These are phyloP conservation scores for Lipomyces mesembrius DNA, from an alignment of 805 yeast species.

Conservation along the genomic window DNA sequence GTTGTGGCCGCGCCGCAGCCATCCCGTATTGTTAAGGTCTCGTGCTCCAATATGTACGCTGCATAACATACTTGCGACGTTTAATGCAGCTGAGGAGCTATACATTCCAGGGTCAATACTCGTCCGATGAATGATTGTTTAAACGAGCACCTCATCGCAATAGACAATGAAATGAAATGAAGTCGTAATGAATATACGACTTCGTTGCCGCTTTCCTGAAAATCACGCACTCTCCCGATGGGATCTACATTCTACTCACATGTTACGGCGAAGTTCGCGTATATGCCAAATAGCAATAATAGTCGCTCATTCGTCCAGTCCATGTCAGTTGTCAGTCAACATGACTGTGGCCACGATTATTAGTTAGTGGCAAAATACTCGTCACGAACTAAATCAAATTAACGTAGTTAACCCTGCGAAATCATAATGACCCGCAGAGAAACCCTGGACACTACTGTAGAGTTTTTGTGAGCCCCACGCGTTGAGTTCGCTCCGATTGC, in stretches of 20 bases:
- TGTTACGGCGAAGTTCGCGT: too few species aligned
- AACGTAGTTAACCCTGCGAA: neutral
- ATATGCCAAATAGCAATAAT: neutral
- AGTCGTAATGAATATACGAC: neutral
- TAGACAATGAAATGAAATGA: too few species aligned
- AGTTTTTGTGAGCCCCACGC: neutral
- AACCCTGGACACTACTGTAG: neutral
- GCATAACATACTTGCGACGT: neutral
- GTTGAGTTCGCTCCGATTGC: neutral
- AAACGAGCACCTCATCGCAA: neutral
- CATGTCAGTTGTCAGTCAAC: neutral
- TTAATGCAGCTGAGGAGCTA: too few species aligned
- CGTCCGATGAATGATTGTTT: neutral
- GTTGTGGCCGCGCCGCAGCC: slow-evolving; percentile 1
- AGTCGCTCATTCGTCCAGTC: neutral
- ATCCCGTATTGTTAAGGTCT: neutral
- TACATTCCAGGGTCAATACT: neutral
- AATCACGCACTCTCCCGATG: neutral
- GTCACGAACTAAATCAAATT: too few species aligned
- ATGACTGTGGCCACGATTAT: neutral
- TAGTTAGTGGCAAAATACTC: neutral
- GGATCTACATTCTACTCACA: neutral
- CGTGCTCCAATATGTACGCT: neutral
- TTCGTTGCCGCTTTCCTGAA: neutral
- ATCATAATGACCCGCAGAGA: too few species aligned